These are phyloP conservation scores for Kwoniella dendrophila DNA, from an alignment of 768 basidiomycete genomes.

Conservation along the genomic window DNA sequence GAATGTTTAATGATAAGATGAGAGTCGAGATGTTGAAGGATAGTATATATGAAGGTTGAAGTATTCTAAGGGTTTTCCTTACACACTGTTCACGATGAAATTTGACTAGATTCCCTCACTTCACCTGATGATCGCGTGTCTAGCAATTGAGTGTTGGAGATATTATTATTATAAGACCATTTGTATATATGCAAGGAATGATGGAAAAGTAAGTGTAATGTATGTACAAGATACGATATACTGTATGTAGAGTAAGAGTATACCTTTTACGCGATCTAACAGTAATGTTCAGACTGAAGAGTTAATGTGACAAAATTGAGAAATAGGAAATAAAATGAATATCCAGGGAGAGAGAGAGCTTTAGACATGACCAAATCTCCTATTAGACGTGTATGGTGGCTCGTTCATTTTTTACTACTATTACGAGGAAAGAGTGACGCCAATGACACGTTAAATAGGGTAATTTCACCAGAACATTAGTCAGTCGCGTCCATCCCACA, in stretches of 20 bases:
- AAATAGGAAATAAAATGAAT: too few relatives aligned
- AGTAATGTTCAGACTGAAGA: not conserved
- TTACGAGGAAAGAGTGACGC: not conserved
- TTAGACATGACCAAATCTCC: constrained; percentile 1
- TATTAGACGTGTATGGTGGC: constrained; percentile 7
- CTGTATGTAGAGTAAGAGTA: not conserved
- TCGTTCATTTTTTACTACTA: not conserved
- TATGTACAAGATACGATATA: not conserved
- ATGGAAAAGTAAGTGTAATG: too few relatives aligned
- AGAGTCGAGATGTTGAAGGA: not conserved
- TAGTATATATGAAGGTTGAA: too few relatives aligned
- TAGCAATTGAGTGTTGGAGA: too few relatives aligned
- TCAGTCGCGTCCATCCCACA: not conserved
- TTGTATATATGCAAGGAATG: too few relatives aligned
- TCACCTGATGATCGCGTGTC: too few relatives aligned
- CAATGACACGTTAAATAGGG: not conserved
- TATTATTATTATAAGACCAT: too few relatives aligned
- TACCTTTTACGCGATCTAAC: too few relatives aligned
- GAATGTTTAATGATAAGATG: not conserved
- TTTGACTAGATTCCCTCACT: too few relatives aligned
- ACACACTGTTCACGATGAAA: too few relatives aligned
- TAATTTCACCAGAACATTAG: not conserved
- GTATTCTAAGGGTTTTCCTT: too few relatives aligned
- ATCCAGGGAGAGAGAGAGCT: not conserved
- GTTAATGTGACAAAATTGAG: constrained; percentile 6